Conservation (phyloP, 345 rosid species). For the Populus tremula region DNA sequence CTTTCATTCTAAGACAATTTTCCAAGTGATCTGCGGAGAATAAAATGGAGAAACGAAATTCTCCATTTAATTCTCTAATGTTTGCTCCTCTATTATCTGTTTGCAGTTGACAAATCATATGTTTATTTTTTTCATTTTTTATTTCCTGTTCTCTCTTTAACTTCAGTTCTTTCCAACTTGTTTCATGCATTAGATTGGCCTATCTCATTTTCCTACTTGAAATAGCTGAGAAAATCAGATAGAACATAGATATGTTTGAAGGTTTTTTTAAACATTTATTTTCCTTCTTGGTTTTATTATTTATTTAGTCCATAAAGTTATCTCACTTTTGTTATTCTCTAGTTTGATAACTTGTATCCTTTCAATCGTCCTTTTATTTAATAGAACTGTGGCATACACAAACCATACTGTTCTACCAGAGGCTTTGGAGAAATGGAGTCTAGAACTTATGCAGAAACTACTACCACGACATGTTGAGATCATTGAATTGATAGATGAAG, state of each 20-base stretch:
- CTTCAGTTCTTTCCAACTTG: not conserved
- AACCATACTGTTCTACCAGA: slow-evolving; percentile 85
- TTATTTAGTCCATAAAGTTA: not conserved
- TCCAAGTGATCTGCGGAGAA: not conserved
- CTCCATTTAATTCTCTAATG: not conserved
- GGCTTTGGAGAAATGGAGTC: slow-evolving; percentile 88
- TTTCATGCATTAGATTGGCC: not conserved
- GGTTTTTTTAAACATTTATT: not conserved
- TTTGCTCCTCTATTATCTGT: not conserved
- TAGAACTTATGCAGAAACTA: slow-evolving; percentile 71
- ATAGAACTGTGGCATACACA: slow-evolving; percentile 78
- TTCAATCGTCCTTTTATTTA: slow-evolving; percentile 13
- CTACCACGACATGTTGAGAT: slow-evolving; percentile 79
- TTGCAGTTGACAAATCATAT: not conserved
- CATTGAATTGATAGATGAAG: slow-evolving; percentile 76
- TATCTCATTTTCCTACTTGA: not conserved
- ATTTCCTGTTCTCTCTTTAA: not conserved
- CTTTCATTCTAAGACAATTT: not conserved
- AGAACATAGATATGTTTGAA: not conserved
- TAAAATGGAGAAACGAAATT: not conserved
- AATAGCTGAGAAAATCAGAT: not conserved
- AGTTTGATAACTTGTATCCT: slow-evolving; percentile 7
- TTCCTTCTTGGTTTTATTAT: not conserved
- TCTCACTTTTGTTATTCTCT: not conserved
- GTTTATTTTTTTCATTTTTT: not conserved